Conservation (phyloP, 2,329 filamentous ascomycete species). For the Diaporthe australafricana region DNA sequence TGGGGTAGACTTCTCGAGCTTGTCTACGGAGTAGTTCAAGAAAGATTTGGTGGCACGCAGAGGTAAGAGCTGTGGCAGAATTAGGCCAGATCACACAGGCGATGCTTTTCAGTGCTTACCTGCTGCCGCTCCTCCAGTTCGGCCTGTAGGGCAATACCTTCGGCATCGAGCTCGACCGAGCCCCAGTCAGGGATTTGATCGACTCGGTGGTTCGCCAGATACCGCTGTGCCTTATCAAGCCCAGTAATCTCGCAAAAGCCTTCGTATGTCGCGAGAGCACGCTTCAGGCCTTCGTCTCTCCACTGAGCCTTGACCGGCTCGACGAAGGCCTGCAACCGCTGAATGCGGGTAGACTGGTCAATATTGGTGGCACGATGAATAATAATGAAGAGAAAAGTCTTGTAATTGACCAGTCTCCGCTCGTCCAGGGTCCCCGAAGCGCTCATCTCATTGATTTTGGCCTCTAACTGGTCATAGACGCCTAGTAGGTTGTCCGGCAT, state of each 20-base stretch:
- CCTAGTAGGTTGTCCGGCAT: constrained; percentile 91
- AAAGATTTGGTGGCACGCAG: constrained; percentile 91
- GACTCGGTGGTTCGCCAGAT: constrained; percentile 79
- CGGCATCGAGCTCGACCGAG: constrained; percentile 77
- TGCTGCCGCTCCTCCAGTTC: constrained; percentile 82
- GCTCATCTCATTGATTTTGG: constrained; percentile 84
- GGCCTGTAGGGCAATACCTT: constrained; percentile 82
- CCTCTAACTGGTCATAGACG: constrained; percentile 89
- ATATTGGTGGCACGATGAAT: constrained; percentile 87
- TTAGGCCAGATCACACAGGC: background rate
- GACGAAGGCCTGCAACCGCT: constrained; percentile 81
- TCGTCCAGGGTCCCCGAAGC: constrained; percentile 80
- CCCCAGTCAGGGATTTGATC: constrained; percentile 88
- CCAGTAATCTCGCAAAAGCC: constrained; percentile 85
- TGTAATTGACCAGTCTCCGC: constrained; percentile 86
- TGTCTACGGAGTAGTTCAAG: constrained; percentile 92
- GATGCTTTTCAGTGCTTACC: constrained; percentile 50
- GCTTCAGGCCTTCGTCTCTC: constrained; percentile 77
- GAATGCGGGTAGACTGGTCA: constrained; percentile 76
- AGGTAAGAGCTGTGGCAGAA: constrained; percentile 70
- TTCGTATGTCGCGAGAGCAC: constrained; percentile 77
- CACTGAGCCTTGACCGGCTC: constrained; percentile 85
- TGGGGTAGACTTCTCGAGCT: constrained; percentile 78
- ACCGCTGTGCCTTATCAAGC: constrained; percentile 83
- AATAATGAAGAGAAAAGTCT: constrained; percentile 93